These are phyloP conservation scores for Colletotrichum chlorophyti DNA, from an alignment of 2,329 filamentous ascomycete genomes.

Conservation along the genomic window DNA sequence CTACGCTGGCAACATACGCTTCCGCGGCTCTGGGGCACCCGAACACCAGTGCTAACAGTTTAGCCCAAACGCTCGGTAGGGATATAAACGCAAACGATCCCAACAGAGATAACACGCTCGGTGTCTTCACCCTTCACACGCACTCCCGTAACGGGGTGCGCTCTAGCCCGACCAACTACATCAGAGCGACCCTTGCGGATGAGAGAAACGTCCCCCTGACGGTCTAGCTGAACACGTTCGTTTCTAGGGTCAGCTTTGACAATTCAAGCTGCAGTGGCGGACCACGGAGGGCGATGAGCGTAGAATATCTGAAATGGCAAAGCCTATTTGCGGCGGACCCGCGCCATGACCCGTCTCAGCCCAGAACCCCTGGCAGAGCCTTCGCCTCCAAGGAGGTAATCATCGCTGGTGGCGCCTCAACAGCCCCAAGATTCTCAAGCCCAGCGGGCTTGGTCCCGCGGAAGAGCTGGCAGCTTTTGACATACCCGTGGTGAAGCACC, in stretches of 20 bases:
- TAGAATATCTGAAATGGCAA: constrained; percentile 48
- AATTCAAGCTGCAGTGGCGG: constrained; percentile 20
- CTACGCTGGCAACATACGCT: no score
- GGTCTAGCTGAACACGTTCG: constrained; percentile 53
- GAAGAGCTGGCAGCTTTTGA: constrained; percentile 44
- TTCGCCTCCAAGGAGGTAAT: constrained; percentile 53
- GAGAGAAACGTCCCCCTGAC: constrained; percentile 56
- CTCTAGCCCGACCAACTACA: constrained; percentile 34
- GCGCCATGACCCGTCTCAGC: constrained; percentile 34
- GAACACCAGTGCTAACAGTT: no score
- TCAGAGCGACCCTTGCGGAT: constrained; percentile 7
- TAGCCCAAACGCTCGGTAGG: no score
- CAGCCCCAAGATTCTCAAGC: constrained; percentile 59
- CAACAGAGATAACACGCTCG: constrained; percentile 5
- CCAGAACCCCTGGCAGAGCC: constrained; percentile 29
- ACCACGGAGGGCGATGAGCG: constrained; percentile 45
- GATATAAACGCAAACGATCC: not conserved
- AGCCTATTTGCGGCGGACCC: constrained; percentile 51
- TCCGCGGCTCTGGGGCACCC: no score
- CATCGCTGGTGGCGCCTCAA: constrained; percentile 54
- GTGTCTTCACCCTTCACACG: constrained; percentile 34
- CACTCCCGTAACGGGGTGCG: constrained; percentile 34
- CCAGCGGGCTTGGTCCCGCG: constrained; percentile 54
- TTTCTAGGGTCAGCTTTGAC: constrained; percentile 52
- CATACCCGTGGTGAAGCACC: constrained; percentile 54